phyloP scores from a whole-genome alignment of 805 yeast species.

The Pichia rugopelliculosa region DNA sequence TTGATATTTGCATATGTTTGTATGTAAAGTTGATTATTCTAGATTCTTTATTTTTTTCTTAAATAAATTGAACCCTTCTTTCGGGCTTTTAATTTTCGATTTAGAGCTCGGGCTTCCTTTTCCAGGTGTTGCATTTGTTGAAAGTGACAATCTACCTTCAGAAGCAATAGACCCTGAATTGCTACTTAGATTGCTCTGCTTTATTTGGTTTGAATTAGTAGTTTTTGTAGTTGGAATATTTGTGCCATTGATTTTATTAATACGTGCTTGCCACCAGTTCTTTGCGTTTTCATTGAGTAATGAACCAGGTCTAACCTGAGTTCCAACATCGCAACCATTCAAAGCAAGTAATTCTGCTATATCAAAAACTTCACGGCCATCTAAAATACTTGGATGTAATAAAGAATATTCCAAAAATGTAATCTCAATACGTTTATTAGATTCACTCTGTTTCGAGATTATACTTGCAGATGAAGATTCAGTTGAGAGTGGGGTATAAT shows the following conservation, averaged over 20 bases:
- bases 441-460: neutral
- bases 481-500: conserved; percentile 10
- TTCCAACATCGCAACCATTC: conserved; percentile 47
- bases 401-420: conserved; percentile 46
- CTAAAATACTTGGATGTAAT: conserved; percentile 25
- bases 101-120: neutral
- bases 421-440: conserved; percentile 20
- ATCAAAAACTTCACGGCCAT: conserved; percentile 32
- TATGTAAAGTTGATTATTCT: neutral
- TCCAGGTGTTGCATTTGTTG: neutral
- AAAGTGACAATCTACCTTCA: neutral
- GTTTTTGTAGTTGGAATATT: neutral
- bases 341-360: conserved; percentile 49
- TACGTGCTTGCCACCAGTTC: conserved; percentile 45
- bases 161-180: neutral
- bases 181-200: no score
- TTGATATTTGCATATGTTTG: no score
- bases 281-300: conserved; percentile 32
- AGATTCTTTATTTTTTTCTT: conserved; percentile 18
- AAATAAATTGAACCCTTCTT: conserved; percentile 20
- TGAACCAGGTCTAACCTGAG: conserved; percentile 14
- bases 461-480: neutral
- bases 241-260: conserved; percentile 26
- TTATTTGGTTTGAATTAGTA: neutral
- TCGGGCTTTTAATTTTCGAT: conserved; percentile 6